These are phyloP conservation scores for Dillenia turbinata DNA, from an alignment of 164 flowering plant genomes.

Conservation along the genomic window DNA sequence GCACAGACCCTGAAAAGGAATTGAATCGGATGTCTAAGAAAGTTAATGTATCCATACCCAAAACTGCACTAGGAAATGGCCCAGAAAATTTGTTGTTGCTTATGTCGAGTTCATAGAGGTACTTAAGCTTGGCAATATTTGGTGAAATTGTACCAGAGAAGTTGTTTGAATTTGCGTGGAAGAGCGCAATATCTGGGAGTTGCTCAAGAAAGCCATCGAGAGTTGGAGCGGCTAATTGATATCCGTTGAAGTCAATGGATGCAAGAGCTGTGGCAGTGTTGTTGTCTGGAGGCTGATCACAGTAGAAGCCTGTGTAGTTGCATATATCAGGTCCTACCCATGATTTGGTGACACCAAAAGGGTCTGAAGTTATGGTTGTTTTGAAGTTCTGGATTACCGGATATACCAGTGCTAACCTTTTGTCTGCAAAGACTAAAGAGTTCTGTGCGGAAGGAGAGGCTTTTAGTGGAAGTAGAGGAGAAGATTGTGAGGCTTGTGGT, in stretches of 20 bases:
- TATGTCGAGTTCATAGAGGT: constrained; percentile 37
- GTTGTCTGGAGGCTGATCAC: constrained; percentile 44
- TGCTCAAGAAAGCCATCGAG: constrained; percentile 17
- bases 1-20: constrained; percentile 27
- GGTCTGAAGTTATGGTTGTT: constrained; percentile 38
- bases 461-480: constrained; percentile 4
- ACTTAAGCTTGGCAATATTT: constrained; percentile 18
- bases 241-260: constrained; percentile 41
- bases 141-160: constrained; percentile 20
- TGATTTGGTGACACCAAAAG: constrained; percentile 30
- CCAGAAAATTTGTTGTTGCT: constrained; percentile 39
- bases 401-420: constrained; percentile 29
- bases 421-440: constrained; percentile 27
- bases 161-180: constrained; percentile 45
- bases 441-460: not conserved
- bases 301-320: constrained; percentile 51
- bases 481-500: too few relatives aligned
- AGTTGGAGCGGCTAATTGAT: constrained; percentile 17
- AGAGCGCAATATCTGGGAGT: constrained; percentile 33
- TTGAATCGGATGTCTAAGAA: constrained; percentile 44
- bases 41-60: constrained; percentile 10
- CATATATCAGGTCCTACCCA: constrained; percentile 62
- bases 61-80: constrained; percentile 24
- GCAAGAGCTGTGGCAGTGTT: constrained; percentile 19
- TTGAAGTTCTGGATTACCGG: constrained; percentile 53